These are phyloP conservation scores for Leucoagaricus sp. DNA, from an alignment of 1,284 basidiomycete genomes.

Conservation along the genomic window DNA sequence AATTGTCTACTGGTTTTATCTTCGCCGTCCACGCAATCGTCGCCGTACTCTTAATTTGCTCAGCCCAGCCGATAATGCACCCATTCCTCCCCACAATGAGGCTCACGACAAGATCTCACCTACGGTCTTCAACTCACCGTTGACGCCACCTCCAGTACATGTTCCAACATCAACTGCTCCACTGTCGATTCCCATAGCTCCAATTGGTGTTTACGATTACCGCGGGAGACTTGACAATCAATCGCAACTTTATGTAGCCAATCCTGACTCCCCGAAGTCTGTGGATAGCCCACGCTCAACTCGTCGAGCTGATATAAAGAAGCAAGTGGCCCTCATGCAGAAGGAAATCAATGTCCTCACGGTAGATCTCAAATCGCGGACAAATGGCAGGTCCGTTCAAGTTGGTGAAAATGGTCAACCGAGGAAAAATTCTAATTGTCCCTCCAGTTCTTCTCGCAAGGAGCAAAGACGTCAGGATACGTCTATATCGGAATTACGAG, in stretches of 20 bases:
- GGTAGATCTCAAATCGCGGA: neutral
- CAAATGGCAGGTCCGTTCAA: neutral
- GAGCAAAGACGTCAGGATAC: neutral
- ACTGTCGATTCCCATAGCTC: neutral
- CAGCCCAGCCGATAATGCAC: neutral
- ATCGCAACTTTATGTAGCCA: neutral
- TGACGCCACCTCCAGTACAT: neutral
- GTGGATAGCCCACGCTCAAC: constrained; percentile 2
- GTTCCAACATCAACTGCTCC: too few relatives aligned
- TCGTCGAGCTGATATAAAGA: constrained; percentile 20
- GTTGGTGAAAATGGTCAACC: too few relatives aligned
- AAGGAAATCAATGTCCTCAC: constrained; percentile 10
- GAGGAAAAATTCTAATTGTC: neutral
- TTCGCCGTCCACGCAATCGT: constrained; percentile 13
- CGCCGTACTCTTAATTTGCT: neutral
- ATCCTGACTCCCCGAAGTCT: neutral
- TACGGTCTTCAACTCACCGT: neutral
- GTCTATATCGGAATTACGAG: neutral
- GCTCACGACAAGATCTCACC: neutral
- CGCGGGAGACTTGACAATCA: neutral
- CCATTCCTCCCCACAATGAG: neutral
- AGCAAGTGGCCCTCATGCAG: constrained; percentile 5
- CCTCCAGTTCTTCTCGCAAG: neutral
- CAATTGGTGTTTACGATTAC: neutral
- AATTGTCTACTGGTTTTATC: constrained; percentile 16